These are phyloP conservation scores for Vitellaria paradoxa DNA, from an alignment of 179 eudicot genomes.

Conservation along the genomic window DNA sequence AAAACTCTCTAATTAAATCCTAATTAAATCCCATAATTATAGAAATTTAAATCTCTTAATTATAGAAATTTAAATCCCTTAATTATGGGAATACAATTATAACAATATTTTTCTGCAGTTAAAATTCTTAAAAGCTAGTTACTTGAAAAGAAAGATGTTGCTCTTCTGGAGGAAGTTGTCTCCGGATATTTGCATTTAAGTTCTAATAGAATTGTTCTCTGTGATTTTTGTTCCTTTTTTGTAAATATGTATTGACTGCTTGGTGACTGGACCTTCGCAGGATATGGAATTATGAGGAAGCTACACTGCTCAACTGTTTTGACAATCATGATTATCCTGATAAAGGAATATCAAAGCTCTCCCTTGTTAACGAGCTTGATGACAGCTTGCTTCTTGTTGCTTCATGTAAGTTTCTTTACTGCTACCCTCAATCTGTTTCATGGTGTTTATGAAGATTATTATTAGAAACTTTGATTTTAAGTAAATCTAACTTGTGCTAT, in stretches of 20 bases:
- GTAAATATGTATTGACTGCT: background rate
- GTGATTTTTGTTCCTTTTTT: background rate
- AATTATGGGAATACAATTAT: too few species aligned
- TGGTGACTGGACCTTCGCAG: constrained; percentile 30
- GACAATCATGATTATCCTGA: constrained; percentile 82
- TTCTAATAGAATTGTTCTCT: background rate
- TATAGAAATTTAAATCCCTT: too few species aligned
- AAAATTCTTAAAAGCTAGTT: background rate
- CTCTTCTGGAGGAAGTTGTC: background rate
- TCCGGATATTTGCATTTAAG: background rate
- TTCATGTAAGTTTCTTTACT: constrained; percentile 50
- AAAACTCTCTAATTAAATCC: too few species aligned
- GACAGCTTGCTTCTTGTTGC: constrained; percentile 93
- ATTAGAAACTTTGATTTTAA: background rate
- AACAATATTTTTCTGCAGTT: too few species aligned
- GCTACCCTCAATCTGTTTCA: background rate
- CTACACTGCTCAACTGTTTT: constrained; percentile 73
- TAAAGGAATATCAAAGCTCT: constrained; percentile 84
- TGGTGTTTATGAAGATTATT: background rate
- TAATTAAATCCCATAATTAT: too few species aligned
- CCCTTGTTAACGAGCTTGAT: constrained; percentile 88
- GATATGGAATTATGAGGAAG: constrained; percentile 97
- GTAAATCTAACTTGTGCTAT: background rate
- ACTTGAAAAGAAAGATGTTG: background rate
- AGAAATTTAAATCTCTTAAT: too few species aligned